Evolutionary conservation across 331 rosid genomes (phyloP).

Genomic region (Phaseolus coccineus): DNA sequence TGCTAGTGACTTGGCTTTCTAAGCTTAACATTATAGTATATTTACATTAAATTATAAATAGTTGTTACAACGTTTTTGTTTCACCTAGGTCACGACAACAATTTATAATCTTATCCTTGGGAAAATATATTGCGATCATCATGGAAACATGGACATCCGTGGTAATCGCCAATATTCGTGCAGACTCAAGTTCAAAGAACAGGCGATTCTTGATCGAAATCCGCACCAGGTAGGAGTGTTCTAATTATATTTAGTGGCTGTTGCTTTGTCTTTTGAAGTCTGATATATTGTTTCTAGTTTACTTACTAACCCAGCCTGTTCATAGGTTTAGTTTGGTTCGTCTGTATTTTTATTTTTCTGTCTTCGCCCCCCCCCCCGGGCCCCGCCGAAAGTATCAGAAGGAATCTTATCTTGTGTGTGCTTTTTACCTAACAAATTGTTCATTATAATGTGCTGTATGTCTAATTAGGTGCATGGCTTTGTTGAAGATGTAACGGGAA

Average conservation of each 20-base stretch:
- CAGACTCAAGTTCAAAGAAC: slow-evolving; percentile 94
- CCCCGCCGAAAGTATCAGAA: slow-evolving; percentile 4
- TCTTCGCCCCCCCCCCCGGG: neutral
- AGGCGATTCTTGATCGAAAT: slow-evolving; percentile 93
- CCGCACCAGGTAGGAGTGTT: slow-evolving; percentile 83
- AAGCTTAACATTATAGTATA: neutral
- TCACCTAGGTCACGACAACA: slow-evolving; percentile 82
- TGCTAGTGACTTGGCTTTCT: slow-evolving; percentile 11
- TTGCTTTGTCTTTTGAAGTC: slow-evolving; percentile 24
- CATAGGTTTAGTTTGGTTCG: neutral
- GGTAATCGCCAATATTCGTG: slow-evolving; percentile 89
- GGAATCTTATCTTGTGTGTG: slow-evolving; percentile 13
- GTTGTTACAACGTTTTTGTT: slow-evolving; percentile 19
- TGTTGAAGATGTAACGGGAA: slow-evolving; percentile 77
- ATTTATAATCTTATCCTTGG: slow-evolving; percentile 97
- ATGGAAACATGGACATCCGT: slow-evolving; percentile 86
- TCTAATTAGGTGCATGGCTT: slow-evolving; percentile 76
- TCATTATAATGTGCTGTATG: slow-evolving; percentile 15
- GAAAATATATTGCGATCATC: slow-evolving; percentile 94
- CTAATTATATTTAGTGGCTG: slow-evolving; percentile 11
- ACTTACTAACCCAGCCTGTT: neutral
- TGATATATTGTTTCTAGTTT: neutral
- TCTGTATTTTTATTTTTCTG: neutral
- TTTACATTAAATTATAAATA: neutral
- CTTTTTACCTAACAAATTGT: slow-evolving; percentile 18